A percentile compares a stretch with the other conserved stretches of the same genome.
Evolutionary conservation across 139 green algal species (phyloP).

Genomic region (Pycnococcus provasolii): DNA sequence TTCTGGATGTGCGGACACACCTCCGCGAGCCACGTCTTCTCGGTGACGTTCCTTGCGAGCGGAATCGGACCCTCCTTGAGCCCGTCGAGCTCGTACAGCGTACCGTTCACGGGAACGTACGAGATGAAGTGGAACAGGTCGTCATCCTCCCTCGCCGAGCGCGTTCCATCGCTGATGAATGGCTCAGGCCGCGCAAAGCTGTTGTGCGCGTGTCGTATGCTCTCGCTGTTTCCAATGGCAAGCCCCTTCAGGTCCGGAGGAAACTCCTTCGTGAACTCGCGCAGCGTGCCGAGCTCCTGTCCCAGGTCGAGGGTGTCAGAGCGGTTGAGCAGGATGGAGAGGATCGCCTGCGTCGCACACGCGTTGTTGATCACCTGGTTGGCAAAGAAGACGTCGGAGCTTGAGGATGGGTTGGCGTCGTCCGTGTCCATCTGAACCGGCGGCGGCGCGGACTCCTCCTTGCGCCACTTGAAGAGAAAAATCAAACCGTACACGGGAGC

Average conservation of each 20-base stretch:
- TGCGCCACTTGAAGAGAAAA: conserved; percentile 95
- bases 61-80: conserved; percentile 83
- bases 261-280: conserved; percentile 76
- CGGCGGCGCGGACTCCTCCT: conserved; percentile 52
- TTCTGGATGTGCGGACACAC: conserved; percentile 52
- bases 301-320: conserved; percentile 14
- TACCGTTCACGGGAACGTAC: conserved; percentile 66
- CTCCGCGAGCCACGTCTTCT: conserved; percentile 65
- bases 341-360: conserved; percentile 88
- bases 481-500: conserved; percentile 87
- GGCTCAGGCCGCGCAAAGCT: conserved; percentile 83
- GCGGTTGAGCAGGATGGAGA: conserved; percentile 85
- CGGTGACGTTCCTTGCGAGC: conserved; percentile 34
- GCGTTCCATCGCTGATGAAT: conserved; percentile 52
- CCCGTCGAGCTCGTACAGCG: conserved; percentile 91
- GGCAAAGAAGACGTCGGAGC: conserved; percentile 77
- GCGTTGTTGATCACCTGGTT: conserved; percentile 92
- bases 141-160: conserved; percentile 18
- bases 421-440: conserved; percentile 33
- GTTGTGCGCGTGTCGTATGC: conserved; percentile 86
- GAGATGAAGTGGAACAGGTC: conserved; percentile 72
- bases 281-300: conserved; percentile 54
- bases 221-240: conserved; percentile 87
- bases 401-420: not conserved
- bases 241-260: conserved; percentile 65